Base-by-base conservation (phyloP, 2,329 filamentous ascomycete species). In the Plectosphaerella cucumerina region DNA sequence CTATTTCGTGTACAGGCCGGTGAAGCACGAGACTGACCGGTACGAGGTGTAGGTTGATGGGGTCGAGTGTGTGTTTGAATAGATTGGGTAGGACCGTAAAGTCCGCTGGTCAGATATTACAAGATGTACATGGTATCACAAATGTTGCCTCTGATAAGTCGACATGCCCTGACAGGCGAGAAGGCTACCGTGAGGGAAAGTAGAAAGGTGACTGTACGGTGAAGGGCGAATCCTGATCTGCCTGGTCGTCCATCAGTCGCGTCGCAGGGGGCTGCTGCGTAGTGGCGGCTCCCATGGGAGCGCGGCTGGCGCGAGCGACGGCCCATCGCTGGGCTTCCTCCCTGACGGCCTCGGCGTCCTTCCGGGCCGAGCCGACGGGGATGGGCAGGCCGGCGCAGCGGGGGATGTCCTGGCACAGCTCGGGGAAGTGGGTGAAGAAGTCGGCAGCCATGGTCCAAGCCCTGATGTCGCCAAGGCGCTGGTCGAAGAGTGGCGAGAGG, bases 1-100 rank as follows among this genome's bases (percentile, higher is more conserved):
- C 50, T 73, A 77, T 42, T 78, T 82, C 50, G 54, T 69, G 0
- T 82, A 82, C 59, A 65, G 69, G 2, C 79, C 78, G 5, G 72
- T 73, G 6, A 59, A 72, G 21, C 61, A 80, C 53, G 56, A 66
- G 44, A 71, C 66, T 9, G 78, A 82, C 55, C 67, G 77, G 11
- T 81, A 81, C 18, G 47, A 48, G n/a, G 31, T 48, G 26, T 48
- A 48, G 47, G 35, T 9, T 31, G 39, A 8, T 9, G 35, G 14
- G 14, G 35, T 11, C 12, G 17, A 18, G 12, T 26, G 23, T 26
- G 23, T 26, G 23, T 5, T 5, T 31, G 26, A 10, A 11, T 31
- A 31, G 26, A 31, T 31, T 31, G 26, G 9, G 12, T 31, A 31
- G 10, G 23, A 5, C 12, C 12, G n/a, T 31, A 8, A 11, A 8